A percentile compares a stretch with the other conserved stretches of the same genome.
phyloP scores from a whole-genome alignment of 176 grass and related monocot species.

The Avena insularis region DNA sequence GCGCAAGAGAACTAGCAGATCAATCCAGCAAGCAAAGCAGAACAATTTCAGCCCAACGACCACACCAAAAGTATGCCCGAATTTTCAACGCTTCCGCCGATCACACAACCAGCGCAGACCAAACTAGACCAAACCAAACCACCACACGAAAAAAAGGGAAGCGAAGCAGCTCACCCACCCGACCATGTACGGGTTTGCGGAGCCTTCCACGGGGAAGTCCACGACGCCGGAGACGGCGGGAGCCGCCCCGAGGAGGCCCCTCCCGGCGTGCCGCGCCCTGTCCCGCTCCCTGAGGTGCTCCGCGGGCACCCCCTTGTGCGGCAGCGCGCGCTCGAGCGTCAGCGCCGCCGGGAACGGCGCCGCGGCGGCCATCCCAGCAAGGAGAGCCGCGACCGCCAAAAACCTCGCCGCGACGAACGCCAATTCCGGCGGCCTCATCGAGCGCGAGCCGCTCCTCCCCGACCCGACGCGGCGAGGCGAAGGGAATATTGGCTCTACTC shows the following conservation, averaged over 20 bases:
- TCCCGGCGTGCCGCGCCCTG: slow-evolving; percentile 59
- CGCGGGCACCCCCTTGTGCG: slow-evolving; percentile 56
- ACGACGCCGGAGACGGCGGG: slow-evolving; percentile 59
- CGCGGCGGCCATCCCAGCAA: neutral
- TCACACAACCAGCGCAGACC: neutral
- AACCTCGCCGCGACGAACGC: neutral
- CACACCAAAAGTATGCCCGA: neutral
- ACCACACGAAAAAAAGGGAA: neutral
- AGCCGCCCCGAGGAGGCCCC: slow-evolving; percentile 55
- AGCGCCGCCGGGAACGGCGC: slow-evolving; percentile 44
- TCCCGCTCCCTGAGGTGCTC: slow-evolving; percentile 77
- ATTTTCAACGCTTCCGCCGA: slow-evolving; percentile 25
- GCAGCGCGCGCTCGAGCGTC: slow-evolving; percentile 76
- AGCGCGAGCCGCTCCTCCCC: neutral
- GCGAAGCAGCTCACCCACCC: slow-evolving; percentile 69
- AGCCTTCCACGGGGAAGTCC: slow-evolving; percentile 92
- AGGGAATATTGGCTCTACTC: neutral
- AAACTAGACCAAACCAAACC: neutral
- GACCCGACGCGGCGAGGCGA: slow-evolving; percentile 40
- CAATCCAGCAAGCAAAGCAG: neutral
- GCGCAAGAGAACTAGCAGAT: neutral
- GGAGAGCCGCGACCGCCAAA: neutral
- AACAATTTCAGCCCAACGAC: neutral
- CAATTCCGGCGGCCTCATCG: slow-evolving; percentile 62
- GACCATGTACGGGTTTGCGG: slow-evolving; percentile 84